These are phyloP conservation scores for Stephania cephalantha DNA, from an alignment of 164 flowering plant genomes.

Conservation along the genomic window DNA sequence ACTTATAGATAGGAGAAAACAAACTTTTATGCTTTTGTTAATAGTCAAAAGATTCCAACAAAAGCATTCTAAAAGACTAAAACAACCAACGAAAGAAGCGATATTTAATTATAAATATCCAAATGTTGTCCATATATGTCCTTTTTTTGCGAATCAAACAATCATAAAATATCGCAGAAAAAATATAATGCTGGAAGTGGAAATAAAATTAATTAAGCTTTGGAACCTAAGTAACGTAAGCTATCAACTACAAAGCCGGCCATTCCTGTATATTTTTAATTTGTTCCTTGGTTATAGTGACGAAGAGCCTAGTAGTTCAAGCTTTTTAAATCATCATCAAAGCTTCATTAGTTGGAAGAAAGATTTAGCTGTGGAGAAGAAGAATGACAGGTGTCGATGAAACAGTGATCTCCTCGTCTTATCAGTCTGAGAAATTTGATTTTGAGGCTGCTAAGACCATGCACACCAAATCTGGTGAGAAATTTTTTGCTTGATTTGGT, in stretches of 20 bases:
- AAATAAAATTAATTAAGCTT: neutral
- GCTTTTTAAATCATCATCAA: neutral
- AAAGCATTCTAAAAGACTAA: neutral
- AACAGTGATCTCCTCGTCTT: neutral
- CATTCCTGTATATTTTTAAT: neutral
- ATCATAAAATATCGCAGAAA: neutral
- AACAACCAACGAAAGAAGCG: neutral
- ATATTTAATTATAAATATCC: neutral
- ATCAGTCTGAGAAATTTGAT: constrained; percentile 2
- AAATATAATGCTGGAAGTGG: neutral
- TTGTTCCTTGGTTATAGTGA: no score
- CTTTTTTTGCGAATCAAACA: neutral
- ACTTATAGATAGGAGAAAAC: neutral
- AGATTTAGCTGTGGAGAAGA: neutral
- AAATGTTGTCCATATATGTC: neutral
- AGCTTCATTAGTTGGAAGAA: neutral
- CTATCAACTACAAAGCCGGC: neutral
- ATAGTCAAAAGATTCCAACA: neutral
- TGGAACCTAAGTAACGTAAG: neutral
- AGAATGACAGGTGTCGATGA: neutral
- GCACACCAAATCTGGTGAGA: neutral
- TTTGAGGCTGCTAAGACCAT: neutral
- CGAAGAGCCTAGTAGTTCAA: no score
- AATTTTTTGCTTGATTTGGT: neutral
- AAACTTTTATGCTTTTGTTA: neutral